phyloP scores from a whole-genome alignment of 768 basidiomycete genomes.

The Tricholomella constricta region DNA sequence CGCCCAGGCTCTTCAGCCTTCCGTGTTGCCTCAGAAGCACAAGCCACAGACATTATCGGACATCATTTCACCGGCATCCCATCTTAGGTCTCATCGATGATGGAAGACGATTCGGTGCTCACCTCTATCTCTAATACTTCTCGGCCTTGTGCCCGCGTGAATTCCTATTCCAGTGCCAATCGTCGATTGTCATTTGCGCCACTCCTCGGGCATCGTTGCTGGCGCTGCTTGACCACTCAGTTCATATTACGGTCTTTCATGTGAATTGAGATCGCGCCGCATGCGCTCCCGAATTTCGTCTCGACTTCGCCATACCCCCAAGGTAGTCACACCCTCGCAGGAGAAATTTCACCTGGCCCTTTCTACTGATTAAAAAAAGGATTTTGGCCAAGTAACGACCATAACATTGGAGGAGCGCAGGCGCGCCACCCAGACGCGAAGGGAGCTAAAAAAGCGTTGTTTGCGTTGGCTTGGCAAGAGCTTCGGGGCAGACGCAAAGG shows the following conservation, averaged over 20 bases:
- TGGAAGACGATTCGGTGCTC: slow-evolving; percentile 51
- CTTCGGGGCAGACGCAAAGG: too few species aligned
- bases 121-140: slow-evolving; percentile 53
- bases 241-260: slow-evolving; percentile 74
- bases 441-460: too few species aligned
- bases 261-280: slow-evolving; percentile 64
- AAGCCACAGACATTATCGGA: slow-evolving; percentile 65
- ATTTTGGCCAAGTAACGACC: slow-evolving; percentile 37
- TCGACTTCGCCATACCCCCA: slow-evolving; percentile 76
- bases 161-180: slow-evolving; percentile 49
- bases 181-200: slow-evolving; percentile 38
- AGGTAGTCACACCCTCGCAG: slow-evolving; percentile 42
- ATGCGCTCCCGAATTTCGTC: slow-evolving; percentile 69
- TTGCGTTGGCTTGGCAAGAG: too few species aligned
- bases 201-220: slow-evolving; percentile 64
- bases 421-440: too few species aligned
- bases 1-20: slow-evolving; percentile 33
- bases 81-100: slow-evolving; percentile 47
- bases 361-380: too few species aligned
- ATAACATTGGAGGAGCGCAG: slow-evolving; percentile 72
- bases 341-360: slow-evolving; percentile 32
- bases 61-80: slow-evolving; percentile 68
- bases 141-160: slow-evolving; percentile 33
- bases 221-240: slow-evolving; percentile 71
- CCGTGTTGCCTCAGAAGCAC: slow-evolving; percentile 21